Evolutionary conservation across 768 basidiomycete genomes (phyloP).

Genomic region (Exidia glandulosa): DNA sequence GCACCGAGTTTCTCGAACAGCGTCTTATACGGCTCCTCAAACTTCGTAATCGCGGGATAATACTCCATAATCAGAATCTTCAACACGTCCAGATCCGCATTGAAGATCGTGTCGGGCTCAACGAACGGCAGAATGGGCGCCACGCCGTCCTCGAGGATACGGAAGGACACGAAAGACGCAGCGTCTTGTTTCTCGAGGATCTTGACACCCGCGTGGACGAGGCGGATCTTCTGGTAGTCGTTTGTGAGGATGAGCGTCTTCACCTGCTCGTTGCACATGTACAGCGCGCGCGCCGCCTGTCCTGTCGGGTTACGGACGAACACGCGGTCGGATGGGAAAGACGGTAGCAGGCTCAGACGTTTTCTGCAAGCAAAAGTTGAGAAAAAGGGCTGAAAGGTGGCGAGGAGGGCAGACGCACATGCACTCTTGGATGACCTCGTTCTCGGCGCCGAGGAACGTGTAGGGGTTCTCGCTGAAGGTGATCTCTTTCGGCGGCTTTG

Average conservation of each 20-base stretch:
- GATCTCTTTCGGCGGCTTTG: conserved; percentile 6
- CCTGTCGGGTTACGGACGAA: conserved; percentile 73
- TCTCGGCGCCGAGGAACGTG: conserved; percentile 61
- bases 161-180: conserved; percentile 33
- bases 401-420: conserved; percentile 39
- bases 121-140: conserved; percentile 77
- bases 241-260: conserved; percentile 72
- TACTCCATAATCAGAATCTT: conserved; percentile 61
- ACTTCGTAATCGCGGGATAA: conserved; percentile 64
- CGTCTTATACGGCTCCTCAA: conserved; percentile 48
- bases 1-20: conserved; percentile 43
- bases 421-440: conserved; percentile 61
- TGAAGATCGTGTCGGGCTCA: conserved; percentile 49
- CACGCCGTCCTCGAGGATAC: conserved; percentile 77
- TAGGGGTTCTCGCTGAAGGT: conserved; percentile 87
- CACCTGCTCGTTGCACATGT: conserved; percentile 78
- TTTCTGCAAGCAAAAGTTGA: conserved; percentile 33
- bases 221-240: conserved; percentile 71
- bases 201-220: conserved; percentile 90
- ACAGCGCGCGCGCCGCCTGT: conserved; percentile 66
- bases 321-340: conserved; percentile 66
- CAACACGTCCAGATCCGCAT: conserved; percentile 44
- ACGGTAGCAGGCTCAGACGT: conserved; percentile 54
- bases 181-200: conserved; percentile 85
- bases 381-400: background rate